phyloP scores from a whole-genome alignment of 2,329 filamentous ascomycete species.

The Alternaria angustiovoidea region DNA sequence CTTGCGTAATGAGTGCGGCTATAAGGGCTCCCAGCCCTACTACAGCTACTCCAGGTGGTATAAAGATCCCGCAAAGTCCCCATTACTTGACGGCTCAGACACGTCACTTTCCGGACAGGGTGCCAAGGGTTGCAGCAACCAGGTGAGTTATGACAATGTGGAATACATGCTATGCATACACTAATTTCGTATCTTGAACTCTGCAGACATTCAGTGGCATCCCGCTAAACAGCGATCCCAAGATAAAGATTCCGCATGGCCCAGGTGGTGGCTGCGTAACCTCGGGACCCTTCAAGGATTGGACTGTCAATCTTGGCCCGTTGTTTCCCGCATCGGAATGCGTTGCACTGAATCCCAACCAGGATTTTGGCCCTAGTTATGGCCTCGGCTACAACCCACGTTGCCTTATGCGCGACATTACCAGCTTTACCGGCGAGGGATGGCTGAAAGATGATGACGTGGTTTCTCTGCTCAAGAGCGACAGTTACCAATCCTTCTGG shows the following conservation, averaged over 20 bases:
- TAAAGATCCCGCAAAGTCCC: slow-evolving; percentile 50
- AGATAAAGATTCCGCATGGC: slow-evolving; percentile 56
- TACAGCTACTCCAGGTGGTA: slow-evolving; percentile 36
- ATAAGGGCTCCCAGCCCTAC: slow-evolving; percentile 34
- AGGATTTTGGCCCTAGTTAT: not conserved
- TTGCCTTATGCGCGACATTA: slow-evolving; percentile 51
- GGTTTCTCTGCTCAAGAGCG: slow-evolving; percentile 23
- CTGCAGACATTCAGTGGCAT: slow-evolving; percentile 27
- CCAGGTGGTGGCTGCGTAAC: slow-evolving; percentile 63
- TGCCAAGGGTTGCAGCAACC: slow-evolving; percentile 28
- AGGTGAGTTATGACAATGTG: too few relatives aligned
- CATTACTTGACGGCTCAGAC: slow-evolving; percentile 63
- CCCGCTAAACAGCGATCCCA: slow-evolving; percentile 25
- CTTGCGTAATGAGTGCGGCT: slow-evolving; percentile 36
- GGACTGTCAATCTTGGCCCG: slow-evolving; percentile 56
- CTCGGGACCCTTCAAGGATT: slow-evolving; percentile 60
- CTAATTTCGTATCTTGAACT: too few relatives aligned
- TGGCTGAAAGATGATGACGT: slow-evolving; percentile 24
- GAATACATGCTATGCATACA: too few relatives aligned
- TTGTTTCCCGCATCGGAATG: slow-evolving; percentile 44
- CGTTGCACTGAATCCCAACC: slow-evolving; percentile 40
- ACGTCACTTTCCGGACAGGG: slow-evolving; percentile 58
- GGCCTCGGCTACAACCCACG: slow-evolving; percentile 50
- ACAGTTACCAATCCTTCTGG: slow-evolving; percentile 38
- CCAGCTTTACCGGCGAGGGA: slow-evolving; percentile 1